Evolutionary conservation across 2,329 filamentous ascomycete genomes (phyloP), one percentile per base, ranked within the genome.

Genomic region (Hyphodiscus sp.): DNA sequence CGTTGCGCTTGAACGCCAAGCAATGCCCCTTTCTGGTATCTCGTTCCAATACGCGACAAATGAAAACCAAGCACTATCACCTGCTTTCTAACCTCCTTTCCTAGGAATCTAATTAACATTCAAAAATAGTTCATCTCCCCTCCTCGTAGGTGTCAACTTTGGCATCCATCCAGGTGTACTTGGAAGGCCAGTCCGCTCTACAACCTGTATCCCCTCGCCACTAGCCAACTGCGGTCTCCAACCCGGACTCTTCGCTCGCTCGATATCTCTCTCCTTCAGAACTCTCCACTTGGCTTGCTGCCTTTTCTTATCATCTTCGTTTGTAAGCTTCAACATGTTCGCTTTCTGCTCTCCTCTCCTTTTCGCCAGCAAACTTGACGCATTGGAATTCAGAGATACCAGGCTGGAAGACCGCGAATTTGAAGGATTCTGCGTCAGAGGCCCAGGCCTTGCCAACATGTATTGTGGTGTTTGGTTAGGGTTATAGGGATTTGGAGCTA

Each of bases 81-180:
- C 23, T 26, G 23, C 3, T 26, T 26, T 26, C 4, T 26, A 26
- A 8, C 23, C 23, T 26, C 23, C 23, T 4, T n/a, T 3, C 20
- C 20, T 46, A 20, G 45, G 10, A 38, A 15, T 19, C 43, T 59
- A 81, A 56, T 76, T 73, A 57, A 83, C 78, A 59, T 78, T 77
- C 60, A 83, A 63, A 59, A 79, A 85, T 55, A 89, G 64, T 65
- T 88, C 83, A 23, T 85, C 80, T 0, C 86, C 85, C 47, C 81
- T 75, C 56, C 83, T 72, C 53, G 81, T 83, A 2, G 86, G 86
- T 45, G 85, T 89, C 61, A 89, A 63, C 59, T 76, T 78, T 2
- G 84, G 84, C 60, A 82, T 73, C 82, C 83, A 85, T 1, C 76
- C 75, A 0, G 82, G 81, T 41, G 76, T 78, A 38, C 67, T 68